A percentile compares a stretch with the other conserved stretches of the same genome.
Evolutionary conservation across 768 basidiomycete species (phyloP).

Genomic region (Naganishia randhawae): DNA sequence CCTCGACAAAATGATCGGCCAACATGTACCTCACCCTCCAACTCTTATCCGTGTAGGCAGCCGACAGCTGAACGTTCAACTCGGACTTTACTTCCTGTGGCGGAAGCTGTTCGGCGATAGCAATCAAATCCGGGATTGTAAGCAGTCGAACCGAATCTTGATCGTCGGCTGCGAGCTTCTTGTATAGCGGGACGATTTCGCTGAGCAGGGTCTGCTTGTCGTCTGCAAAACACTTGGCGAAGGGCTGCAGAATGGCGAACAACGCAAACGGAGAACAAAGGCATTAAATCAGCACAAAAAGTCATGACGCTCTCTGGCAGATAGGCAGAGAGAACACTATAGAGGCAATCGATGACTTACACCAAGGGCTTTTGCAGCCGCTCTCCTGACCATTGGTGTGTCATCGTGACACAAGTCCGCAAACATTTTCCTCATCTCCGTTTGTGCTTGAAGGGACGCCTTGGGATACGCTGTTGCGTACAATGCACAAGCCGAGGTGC

Average conservation of each 20-base stretch:
- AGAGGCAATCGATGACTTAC: slow-evolving; percentile 58
- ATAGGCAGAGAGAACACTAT: neutral
- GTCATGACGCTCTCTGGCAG: neutral
- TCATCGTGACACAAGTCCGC: slow-evolving; percentile 80
- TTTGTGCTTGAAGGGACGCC: slow-evolving; percentile 54
- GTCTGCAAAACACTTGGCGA: slow-evolving; percentile 73
- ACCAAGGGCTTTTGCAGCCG: slow-evolving; percentile 92
- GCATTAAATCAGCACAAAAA: no score
- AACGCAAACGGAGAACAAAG: no score
- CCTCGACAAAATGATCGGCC: slow-evolving; percentile 93
- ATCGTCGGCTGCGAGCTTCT: slow-evolving; percentile 88
- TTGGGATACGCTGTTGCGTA: slow-evolving; percentile 79
- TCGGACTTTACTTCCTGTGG: slow-evolving; percentile 81
- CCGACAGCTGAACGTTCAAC: slow-evolving; percentile 79
- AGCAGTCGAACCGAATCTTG: slow-evolving; percentile 95
- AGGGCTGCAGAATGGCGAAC: slow-evolving; percentile 57
- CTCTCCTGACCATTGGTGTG: slow-evolving; percentile 96
- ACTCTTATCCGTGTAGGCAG: slow-evolving; percentile 88
- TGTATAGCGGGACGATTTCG: slow-evolving; percentile 87
- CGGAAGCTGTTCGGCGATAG: slow-evolving; percentile 76
- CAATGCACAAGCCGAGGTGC: slow-evolving; percentile 90
- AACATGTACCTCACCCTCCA: slow-evolving; percentile 99
- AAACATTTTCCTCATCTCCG: slow-evolving; percentile 82
- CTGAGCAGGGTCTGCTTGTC: slow-evolving; percentile 65
- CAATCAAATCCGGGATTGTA: slow-evolving; percentile 92